A percentile compares a stretch with the other conserved stretches of the same genome.
These are phyloP conservation scores for Pseudocercospora crystallina DNA, from an alignment of 2,329 filamentous ascomycete genomes.

Conservation along the genomic window DNA sequence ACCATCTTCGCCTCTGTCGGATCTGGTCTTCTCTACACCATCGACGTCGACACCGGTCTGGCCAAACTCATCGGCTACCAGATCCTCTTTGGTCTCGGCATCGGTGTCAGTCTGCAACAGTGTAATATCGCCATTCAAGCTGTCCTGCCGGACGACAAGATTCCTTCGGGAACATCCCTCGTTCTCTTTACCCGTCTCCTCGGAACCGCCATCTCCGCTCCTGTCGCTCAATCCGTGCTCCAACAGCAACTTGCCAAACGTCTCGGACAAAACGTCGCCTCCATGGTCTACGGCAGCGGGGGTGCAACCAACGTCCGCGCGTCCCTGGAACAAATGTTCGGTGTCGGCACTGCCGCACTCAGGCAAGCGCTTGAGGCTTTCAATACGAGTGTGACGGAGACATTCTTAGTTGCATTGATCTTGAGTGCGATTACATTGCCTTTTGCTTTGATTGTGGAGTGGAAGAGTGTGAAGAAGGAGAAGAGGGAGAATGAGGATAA, in stretches of 20 bases:
- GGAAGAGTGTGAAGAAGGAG: conserved; percentile 36
- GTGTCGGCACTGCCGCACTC: neutral
- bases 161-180: conserved; percentile 12
- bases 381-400: conserved; percentile 8
- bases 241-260: conserved; percentile 6
- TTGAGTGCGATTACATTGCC: conserved; percentile 10
- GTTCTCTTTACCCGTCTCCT: conserved; percentile 12
- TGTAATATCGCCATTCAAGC: conserved; percentile 17
- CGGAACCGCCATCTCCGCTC: conserved; percentile 8
- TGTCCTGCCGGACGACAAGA: conserved; percentile 9
- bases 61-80: conserved; percentile 21
- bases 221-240: conserved; percentile 16
- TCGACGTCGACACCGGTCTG: conserved; percentile 8
- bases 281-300: neutral
- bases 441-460: conserved; percentile 10
- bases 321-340: conserved; percentile 3
- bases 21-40: conserved; percentile 40
- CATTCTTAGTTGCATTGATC: conserved; percentile 12
- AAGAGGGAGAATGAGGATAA: conserved; percentile 10
- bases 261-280: conserved; percentile 1
- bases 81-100: conserved; percentile 15
- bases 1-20: conserved; percentile 43
- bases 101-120: conserved; percentile 15
- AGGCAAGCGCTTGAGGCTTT: conserved; percentile 1
- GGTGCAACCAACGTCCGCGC: conserved; percentile 7